These are phyloP conservation scores for Solanum etuberosum DNA, from an alignment of 257 asterid species.

Conservation along the genomic window DNA sequence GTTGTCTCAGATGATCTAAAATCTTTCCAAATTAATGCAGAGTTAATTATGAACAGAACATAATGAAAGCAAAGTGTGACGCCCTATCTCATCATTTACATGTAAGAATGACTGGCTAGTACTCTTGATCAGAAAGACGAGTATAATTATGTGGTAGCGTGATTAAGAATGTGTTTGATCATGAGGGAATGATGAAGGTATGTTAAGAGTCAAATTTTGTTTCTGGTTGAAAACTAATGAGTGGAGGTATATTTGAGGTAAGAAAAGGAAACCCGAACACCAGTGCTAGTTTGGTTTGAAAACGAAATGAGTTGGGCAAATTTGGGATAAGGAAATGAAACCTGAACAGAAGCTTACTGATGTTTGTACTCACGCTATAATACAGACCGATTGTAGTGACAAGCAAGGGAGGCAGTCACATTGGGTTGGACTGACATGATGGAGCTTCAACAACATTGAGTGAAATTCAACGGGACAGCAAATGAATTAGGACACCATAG, in stretches of 20 bases:
- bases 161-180: not conserved
- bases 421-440: not conserved
- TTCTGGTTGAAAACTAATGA: not conserved
- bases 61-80: not conserved
- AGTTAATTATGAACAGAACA: not conserved
- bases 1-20: not conserved
- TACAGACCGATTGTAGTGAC: not conserved
- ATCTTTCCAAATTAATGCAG: not conserved
- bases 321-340: not conserved
- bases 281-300: not conserved
- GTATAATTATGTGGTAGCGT: not conserved
- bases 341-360: not conserved
- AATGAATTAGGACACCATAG: not conserved
- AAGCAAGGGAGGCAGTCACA: not conserved
- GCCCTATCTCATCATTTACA: not conserved
- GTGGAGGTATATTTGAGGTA: not conserved
- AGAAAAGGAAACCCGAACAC: not conserved
- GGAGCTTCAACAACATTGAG: not conserved
- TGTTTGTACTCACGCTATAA: not conserved
- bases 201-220: not conserved
- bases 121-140: not conserved
- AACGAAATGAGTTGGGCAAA: not conserved
- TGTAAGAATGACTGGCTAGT: not conserved
- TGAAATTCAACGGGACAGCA: not conserved
- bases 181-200: not conserved